Base-by-base conservation (phyloP, 2,329 filamentous ascomycete genomes). In the Talaromyces islandicus region DNA sequence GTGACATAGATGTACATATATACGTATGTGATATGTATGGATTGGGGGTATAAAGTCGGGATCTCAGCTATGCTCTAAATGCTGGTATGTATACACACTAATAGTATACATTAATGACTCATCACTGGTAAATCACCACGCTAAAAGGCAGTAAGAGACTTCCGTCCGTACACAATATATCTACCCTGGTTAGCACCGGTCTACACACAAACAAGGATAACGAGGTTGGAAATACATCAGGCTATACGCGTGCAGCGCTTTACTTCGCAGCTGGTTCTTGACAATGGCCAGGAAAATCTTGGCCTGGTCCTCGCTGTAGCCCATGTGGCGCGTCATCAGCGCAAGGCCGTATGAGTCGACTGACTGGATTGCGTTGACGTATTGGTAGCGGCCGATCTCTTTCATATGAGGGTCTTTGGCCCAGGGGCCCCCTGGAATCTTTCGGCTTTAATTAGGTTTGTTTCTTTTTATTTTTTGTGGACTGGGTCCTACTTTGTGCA, bases 381-480 rank as follows among this genome's bases (percentile, higher is more conserved):
- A 29, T 46, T 58, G 46, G 21, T 30, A 58, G 38, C 48, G 55
- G 11, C 59, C 59, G 21, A 61, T 43, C 29, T 61, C 59, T 21
- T 58, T 61, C 24, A 61, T 17, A 41, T 30, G 46, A 3, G 43
- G 46, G 30, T 62, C 62, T 38, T 61, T 61, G 12, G 62, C 46
- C 62, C 62, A 63, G 3, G 62, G 59, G 14, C 56, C 56, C 38
- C 48, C 57, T 24, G 59, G 61, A 11, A 63, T 25, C 54, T 56
- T 11, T 52, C 3, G 9, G 21, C 5, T n/a, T n/a, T 5, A n/a
- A 5, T 38, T n/a, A n/a, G 17, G 6, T 38, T 38, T 9, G 14
- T n/a, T n/a, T n/a, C 14, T 5, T n/a, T n/a, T n/a, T 12, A 3
- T 24, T n/a, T 56, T 51, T 25, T 30, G 14, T 21, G 24, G 27